Conservation (phyloP, 2,329 filamentous ascomycete species). For the Xylaria arbuscula region DNA sequence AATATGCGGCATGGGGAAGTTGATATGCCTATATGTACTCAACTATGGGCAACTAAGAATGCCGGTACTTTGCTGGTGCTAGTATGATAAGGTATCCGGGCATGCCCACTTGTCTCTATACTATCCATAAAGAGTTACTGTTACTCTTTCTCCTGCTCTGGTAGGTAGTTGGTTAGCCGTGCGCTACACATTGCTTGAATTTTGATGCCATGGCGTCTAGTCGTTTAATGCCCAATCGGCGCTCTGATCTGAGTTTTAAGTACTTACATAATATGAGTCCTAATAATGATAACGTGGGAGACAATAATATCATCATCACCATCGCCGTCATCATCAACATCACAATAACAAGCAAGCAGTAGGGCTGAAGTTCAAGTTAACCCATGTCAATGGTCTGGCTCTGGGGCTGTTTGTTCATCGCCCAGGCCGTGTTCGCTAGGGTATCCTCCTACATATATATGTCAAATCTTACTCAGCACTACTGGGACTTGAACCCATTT, state of each 20-base stretch:
- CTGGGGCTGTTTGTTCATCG: neutral
- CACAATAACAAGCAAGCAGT: neutral
- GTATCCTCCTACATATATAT: neutral
- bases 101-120: neutral
- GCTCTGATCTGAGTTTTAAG: neutral
- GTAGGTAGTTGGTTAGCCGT: neutral
- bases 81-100: neutral
- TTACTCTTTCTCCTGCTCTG: neutral
- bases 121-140: neutral
- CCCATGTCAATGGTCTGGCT: neutral
- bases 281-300: too few relatives aligned
- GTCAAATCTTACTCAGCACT: constrained; percentile 18
- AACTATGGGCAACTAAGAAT: neutral
- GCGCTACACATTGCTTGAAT: too few relatives aligned
- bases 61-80: neutral
- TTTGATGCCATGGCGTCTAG: too few relatives aligned
- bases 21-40: too few relatives aligned
- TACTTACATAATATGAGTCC: neutral
- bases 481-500: neutral
- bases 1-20: neutral
- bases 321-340: neutral
- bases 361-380: constrained; percentile 3
- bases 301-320: constrained; percentile 6
- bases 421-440: neutral
- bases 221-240: neutral